Conservation (phyloP, 2,329 filamentous ascomycete species). For the Apiospora kogelbergensis region DNA sequence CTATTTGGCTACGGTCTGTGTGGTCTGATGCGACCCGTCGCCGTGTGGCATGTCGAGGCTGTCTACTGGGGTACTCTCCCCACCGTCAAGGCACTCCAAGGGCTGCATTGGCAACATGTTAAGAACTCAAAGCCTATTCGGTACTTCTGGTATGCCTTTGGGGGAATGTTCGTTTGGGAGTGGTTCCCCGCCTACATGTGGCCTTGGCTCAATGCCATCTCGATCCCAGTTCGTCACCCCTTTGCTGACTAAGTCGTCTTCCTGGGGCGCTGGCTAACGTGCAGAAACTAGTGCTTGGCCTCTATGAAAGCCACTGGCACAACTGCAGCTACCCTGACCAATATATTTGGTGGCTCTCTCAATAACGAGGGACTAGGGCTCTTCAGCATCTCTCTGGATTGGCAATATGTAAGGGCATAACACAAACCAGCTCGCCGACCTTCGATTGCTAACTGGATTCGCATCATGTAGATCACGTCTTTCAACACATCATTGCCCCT, state of each 20-base stretch:
- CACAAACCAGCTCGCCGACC: slow-evolving; percentile 11
- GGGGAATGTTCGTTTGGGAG: slow-evolving; percentile 50
- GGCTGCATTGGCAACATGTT: slow-evolving; percentile 52
- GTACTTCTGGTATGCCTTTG: slow-evolving; percentile 52
- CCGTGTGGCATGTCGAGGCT: slow-evolving; percentile 55
- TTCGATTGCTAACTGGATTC: slow-evolving; percentile 9
- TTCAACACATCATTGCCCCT: slow-evolving; percentile 53
- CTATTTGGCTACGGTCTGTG: slow-evolving; percentile 56
- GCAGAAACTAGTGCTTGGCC: slow-evolving; percentile 41
- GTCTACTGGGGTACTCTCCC: slow-evolving; percentile 57
- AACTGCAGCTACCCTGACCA: slow-evolving; percentile 44
- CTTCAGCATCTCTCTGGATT: slow-evolving; percentile 51
- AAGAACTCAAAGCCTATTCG: slow-evolving; percentile 51
- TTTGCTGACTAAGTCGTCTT: neutral
- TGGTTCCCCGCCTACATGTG: slow-evolving; percentile 56
- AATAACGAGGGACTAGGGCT: slow-evolving; percentile 54
- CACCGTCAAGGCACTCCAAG: slow-evolving; percentile 53
- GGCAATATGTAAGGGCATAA: slow-evolving; percentile 49
- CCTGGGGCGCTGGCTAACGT: neutral
- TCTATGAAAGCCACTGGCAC: slow-evolving; percentile 48
- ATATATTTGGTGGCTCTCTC: slow-evolving; percentile 49
- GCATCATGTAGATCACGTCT: slow-evolving; percentile 48
- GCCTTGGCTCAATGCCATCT: slow-evolving; percentile 55
- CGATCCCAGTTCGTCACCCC: slow-evolving; percentile 37
- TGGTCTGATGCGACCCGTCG: slow-evolving; percentile 52